A percentile compares a stretch with the other conserved stretches of the same genome.
Conservation (phyloP, 1,284 basidiomycete species). For the Agaricales sp. region DNA sequence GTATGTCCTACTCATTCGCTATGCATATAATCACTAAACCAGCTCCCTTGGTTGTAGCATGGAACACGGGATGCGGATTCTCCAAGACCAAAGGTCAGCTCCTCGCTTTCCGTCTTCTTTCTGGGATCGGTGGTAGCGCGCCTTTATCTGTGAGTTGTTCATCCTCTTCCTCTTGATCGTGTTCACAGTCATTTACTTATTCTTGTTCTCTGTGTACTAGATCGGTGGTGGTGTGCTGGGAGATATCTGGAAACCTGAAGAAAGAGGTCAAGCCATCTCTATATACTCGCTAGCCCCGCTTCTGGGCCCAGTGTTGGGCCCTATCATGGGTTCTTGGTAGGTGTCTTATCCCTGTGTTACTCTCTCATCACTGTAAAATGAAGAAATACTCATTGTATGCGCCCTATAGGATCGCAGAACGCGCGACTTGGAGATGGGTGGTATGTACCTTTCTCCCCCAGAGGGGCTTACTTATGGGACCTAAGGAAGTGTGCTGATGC, state of each 20-base stretch:
- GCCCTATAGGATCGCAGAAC: slow-evolving; percentile 39
- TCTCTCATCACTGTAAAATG: not conserved
- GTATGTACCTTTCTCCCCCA: too few relatives aligned
- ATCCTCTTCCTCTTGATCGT: slow-evolving; percentile 13
- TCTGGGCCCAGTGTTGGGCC: slow-evolving; percentile 56
- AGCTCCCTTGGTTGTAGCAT: slow-evolving; percentile 14
- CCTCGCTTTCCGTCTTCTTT: slow-evolving; percentile 32
- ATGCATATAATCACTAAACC: not conserved
- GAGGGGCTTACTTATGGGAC: not conserved
- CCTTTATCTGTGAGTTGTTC: slow-evolving; percentile 27
- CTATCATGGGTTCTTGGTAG: slow-evolving; percentile 51
- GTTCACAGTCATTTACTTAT: not conserved
- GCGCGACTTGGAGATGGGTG: slow-evolving; percentile 58
- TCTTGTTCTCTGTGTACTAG: slow-evolving; percentile 19
- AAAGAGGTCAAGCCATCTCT: slow-evolving; percentile 58
- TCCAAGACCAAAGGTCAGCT: slow-evolving; percentile 27
- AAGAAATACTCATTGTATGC: slow-evolving; percentile 3
- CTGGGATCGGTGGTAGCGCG: slow-evolving; percentile 31
- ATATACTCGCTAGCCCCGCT: slow-evolving; percentile 60
- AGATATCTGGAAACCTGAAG: slow-evolving; percentile 61
- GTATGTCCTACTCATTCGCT: slow-evolving; percentile 3
- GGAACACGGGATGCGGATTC: slow-evolving; percentile 35
- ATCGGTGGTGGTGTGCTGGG: slow-evolving; percentile 60
- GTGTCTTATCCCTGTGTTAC: slow-evolving; percentile 10
- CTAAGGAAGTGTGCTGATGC: not conserved